Evolutionary conservation across 495 filamentous ascomycete species (phyloP).

Genomic region (Aspergillus conjunctus): DNA sequence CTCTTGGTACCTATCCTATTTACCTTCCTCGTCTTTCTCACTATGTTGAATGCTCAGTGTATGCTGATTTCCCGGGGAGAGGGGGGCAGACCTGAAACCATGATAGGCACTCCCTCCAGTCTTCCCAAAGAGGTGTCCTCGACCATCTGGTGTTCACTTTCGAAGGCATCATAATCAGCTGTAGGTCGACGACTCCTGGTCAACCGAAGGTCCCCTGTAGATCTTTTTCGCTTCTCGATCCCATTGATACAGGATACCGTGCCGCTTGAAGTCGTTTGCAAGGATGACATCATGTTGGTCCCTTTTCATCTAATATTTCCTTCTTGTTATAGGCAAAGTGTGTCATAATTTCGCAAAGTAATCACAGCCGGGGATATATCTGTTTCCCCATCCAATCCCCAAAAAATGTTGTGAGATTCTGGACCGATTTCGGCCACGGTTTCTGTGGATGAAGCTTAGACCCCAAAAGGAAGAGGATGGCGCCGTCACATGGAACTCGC

Average conservation of each 20-base stretch:
- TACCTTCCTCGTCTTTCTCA: slow-evolving; percentile 25
- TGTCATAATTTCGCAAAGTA: too few relatives aligned
- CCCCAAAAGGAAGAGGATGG: too few relatives aligned
- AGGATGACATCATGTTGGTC: not conserved
- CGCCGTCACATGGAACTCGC: too few relatives aligned
- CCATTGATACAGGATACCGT: not conserved
- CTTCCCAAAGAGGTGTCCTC: slow-evolving; percentile 31
- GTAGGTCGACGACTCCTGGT: slow-evolving; percentile 51
- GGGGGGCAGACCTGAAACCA: slow-evolving; percentile 30
- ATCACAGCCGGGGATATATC: too few relatives aligned
- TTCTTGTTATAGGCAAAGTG: too few relatives aligned
- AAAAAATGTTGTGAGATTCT: too few relatives aligned
- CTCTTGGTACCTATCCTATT: slow-evolving; percentile 40
- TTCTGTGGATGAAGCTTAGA: too few relatives aligned
- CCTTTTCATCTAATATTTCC: not conserved
- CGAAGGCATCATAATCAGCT: slow-evolving; percentile 26
- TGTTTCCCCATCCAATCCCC: too few relatives aligned
- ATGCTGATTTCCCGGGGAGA: slow-evolving; percentile 49
- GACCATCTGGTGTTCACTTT: slow-evolving; percentile 26
- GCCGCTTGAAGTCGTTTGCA: not conserved
- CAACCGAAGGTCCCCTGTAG: slow-evolving; percentile 14
- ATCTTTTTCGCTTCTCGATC: not conserved
- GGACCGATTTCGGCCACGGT: too few relatives aligned
- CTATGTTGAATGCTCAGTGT: slow-evolving; percentile 34
- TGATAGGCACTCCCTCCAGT: slow-evolving; percentile 36